phyloP scores from a whole-genome alignment of 805 yeast genomes.

The Yueomyces sp. region DNA sequence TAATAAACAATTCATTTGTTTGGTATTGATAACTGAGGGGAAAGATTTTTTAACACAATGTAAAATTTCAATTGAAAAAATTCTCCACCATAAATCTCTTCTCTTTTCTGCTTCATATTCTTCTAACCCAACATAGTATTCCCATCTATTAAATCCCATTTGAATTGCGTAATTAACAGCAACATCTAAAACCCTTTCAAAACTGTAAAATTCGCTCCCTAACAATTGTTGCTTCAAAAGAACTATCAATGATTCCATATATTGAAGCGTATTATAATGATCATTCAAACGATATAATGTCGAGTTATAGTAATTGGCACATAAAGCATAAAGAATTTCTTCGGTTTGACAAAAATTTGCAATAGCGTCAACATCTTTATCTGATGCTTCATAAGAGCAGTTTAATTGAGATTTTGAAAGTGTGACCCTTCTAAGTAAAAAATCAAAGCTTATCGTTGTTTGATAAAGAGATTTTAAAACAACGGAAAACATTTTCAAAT shows the following conservation, averaged over 20 bases:
- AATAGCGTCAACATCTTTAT: slow-evolving; percentile 5
- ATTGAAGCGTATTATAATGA: slow-evolving; percentile 4
- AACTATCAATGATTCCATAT: slow-evolving; percentile 15
- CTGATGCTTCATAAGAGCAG: neutral
- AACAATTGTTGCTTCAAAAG: slow-evolving; percentile 15
- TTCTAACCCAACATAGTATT: slow-evolving; percentile 20
- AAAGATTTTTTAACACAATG: slow-evolving; percentile 6
- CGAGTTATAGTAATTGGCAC: slow-evolving; percentile 14
- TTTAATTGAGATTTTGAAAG: neutral
- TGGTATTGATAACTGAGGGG: slow-evolving; percentile 12
- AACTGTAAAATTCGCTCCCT: slow-evolving; percentile 14
- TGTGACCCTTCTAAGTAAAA: neutral
- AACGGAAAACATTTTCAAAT: slow-evolving; percentile 10
- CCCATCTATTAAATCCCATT: slow-evolving; percentile 23
- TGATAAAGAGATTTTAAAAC: slow-evolving; percentile 5
- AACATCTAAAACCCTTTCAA: slow-evolving; percentile 10
- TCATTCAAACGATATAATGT: slow-evolving; percentile 12
- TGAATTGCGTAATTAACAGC: slow-evolving; percentile 13
- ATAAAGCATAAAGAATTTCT: slow-evolving; percentile 11
- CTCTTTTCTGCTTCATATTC: slow-evolving; percentile 19
- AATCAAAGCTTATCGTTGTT: neutral
- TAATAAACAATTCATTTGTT: slow-evolving; percentile 13
- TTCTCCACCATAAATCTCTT: slow-evolving; percentile 21
- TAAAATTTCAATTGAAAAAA: slow-evolving; percentile 15
- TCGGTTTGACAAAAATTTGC: slow-evolving; percentile 11